Evolutionary conservation across 2,329 filamentous ascomycete species (phyloP), one percentile per base, ranked within the genome.

Genomic region (Microsporum audouinii): DNA sequence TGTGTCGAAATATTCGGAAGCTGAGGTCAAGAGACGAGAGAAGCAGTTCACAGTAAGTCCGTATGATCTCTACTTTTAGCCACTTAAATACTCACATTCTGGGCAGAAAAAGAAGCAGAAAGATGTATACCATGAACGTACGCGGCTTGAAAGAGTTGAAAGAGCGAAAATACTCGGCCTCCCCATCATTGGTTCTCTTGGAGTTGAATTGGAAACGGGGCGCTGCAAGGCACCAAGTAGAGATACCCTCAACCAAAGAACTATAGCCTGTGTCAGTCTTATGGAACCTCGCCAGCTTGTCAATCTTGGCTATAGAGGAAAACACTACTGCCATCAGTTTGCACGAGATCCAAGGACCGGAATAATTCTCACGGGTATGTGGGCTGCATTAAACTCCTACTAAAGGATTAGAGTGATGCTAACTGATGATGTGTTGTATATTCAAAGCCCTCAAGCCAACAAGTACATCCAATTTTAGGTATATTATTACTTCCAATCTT

Each of bases 351-450:
- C 69, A 17, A 62, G 66, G 47, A 71, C 71, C 29, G 74, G 74
- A 41, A 68, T 68, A 53, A 61, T 76, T 56, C 67, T 76, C 65
- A 68, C 71, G 39, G 71, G 74, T 75, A 66, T 63, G 71, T 70
- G 17, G 14, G 5, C 14, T 36, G 1, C 4, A 27, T 29, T 57
- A 58, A 29, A 41, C n/a, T 1, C 33, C 53, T 6, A 14, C 3
- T 8, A 6, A 23, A n/a, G 29, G 3, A 31, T 55, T 17, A 5
- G 33, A 23, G 2, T 5, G 43, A 10, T 36, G 14, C 3, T 34
- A 2, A 17, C 14, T 34, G 10, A 23, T 43, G n/a, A 57, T 47
- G 12, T 34, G 31, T 17, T 29, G n/a, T 17, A 36, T 17, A 23
- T 23, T 23, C 8, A 36, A 49, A 59, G 57, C 39, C 17, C n/a